Evolutionary conservation across 345 rosid species (phyloP), one percentile per base, ranked within the genome.

Genomic region (Populus davidiana): DNA sequence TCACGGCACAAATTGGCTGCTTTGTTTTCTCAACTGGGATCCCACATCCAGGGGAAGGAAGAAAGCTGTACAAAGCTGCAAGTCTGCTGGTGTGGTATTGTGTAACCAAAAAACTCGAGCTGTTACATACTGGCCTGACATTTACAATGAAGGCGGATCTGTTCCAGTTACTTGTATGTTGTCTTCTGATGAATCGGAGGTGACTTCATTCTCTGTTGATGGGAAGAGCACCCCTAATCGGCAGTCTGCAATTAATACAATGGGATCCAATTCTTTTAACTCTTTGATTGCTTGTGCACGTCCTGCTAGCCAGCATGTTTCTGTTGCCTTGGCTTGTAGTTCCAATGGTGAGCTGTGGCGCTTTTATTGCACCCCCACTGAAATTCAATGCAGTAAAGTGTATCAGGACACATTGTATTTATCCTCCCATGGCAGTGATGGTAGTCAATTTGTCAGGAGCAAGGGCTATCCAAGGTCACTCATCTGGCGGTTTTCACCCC

Each of bases 391-490:
- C 71, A 83, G 71, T 36, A 85, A 86, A 80, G 79, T 87, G 12
- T 67, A 80, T 76, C 74, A 83, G 70, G 81, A 88, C n/a, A n/a
- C 71, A 33, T 21, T 21, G 43, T 80, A 82, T 82, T 77, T 78
- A 74, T 81, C 84, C 43, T 88, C 87, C 38, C 84, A 79, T 62
- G 83, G 80, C n/a, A 78, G 74, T 77, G 86, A 85, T 66, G 67
- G 36, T 77, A 82, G 86, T 67, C 86, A 75, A 66, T 75, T 63
- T 78, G 72, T 64, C 11, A 63, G 83, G 65, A 75, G 84, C 80
- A 90, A 85, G 86, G 97, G 97, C 7, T 91, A 93, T 78, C 92
- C 92, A 21, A 89, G 98, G 85, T 92, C 99, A 27, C 86, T 92
- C 38, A 72, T 86, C 20, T 96, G 98, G 97, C 86, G 90, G 23